Percentiles rank a stretch among this genome's conserved stretches.
These are phyloP conservation scores for Vararia minispora DNA, from an alignment of 768 basidiomycete genomes.

Conservation along the genomic window DNA sequence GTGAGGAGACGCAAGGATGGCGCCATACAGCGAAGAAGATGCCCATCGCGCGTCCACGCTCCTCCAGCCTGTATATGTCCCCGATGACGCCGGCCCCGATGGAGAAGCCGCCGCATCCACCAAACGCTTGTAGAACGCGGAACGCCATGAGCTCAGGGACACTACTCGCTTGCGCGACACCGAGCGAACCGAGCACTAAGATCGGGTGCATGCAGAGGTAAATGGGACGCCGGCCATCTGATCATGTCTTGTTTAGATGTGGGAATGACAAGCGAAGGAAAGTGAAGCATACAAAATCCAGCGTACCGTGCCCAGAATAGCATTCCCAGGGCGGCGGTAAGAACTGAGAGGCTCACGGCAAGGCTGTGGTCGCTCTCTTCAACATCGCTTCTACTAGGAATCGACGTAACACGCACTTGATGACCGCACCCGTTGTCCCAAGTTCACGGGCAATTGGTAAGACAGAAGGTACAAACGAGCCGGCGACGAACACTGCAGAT, in stretches of 20 bases:
- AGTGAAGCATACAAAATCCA: conserved; percentile 31
- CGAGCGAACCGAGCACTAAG: conserved; percentile 45
- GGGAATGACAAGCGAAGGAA: neutral
- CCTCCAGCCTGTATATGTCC: conserved; percentile 56
- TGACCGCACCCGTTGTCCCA: conserved; percentile 38
- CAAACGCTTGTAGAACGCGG: conserved; percentile 57
- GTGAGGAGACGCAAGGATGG: neutral
- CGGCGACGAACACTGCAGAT: conserved; percentile 63
- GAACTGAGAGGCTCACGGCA: conserved; percentile 40
- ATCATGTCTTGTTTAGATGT: neutral
- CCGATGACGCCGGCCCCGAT: conserved; percentile 51
- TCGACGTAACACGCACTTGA: conserved; percentile 33
- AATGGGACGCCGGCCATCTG: conserved; percentile 55
- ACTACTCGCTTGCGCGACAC: conserved; percentile 36
- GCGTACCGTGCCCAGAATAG: conserved; percentile 42
- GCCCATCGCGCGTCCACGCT: conserved; percentile 50
- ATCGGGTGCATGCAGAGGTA: conserved; percentile 53
- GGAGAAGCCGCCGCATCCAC: conserved; percentile 44
- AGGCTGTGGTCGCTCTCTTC: too few species aligned
- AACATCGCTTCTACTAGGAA: neutral
- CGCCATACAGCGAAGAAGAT: conserved; percentile 38
- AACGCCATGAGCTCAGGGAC: conserved; percentile 42
- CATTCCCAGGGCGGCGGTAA: conserved; percentile 32
- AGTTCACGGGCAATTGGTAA: conserved; percentile 63
- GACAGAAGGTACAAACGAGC: conserved; percentile 64